These are phyloP conservation scores for Coprinopsis sp. DNA, from an alignment of 768 basidiomycete genomes.

Conservation along the genomic window DNA sequence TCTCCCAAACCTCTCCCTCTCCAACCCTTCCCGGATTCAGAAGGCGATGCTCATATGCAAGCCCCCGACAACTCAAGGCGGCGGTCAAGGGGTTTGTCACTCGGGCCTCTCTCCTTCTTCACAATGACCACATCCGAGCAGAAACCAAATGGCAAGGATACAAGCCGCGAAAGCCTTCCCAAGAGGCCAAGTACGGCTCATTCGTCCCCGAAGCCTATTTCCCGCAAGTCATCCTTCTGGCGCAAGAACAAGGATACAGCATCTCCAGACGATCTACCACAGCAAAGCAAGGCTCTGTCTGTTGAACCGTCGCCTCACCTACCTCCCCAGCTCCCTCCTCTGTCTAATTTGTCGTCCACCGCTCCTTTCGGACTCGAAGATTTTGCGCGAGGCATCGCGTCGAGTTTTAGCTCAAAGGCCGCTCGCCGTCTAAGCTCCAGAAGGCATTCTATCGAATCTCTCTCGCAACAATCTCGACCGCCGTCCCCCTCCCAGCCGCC, in stretches of 20 bases:
- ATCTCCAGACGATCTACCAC: constrained; percentile 1
- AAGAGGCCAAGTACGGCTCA: constrained; percentile 14
- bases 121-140: constrained; percentile 29
- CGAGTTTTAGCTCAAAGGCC: not conserved
- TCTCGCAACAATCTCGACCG: not conserved
- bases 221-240: constrained; percentile 69
- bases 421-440: not conserved
- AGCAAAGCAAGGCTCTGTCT: not conserved
- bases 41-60: not conserved
- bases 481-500: not conserved
- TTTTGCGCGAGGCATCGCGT: not conserved
- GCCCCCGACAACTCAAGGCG: constrained; percentile 18
- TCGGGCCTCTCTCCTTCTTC: constrained; percentile 43
- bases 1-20: too few species aligned
- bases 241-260: constrained; percentile 38
- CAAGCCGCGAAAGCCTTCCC: not conserved
- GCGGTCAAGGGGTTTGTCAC: constrained; percentile 52
- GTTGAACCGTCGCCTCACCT: not conserved
- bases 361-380: not conserved
- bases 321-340: not conserved
- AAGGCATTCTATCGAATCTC: not conserved
- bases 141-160: constrained; percentile 31
- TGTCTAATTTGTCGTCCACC: not conserved
- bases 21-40: not conserved
- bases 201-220: constrained; percentile 35